phyloP scores from a whole-genome alignment of 2,329 filamentous ascomycete species.

The Lachnellula cervina region DNA sequence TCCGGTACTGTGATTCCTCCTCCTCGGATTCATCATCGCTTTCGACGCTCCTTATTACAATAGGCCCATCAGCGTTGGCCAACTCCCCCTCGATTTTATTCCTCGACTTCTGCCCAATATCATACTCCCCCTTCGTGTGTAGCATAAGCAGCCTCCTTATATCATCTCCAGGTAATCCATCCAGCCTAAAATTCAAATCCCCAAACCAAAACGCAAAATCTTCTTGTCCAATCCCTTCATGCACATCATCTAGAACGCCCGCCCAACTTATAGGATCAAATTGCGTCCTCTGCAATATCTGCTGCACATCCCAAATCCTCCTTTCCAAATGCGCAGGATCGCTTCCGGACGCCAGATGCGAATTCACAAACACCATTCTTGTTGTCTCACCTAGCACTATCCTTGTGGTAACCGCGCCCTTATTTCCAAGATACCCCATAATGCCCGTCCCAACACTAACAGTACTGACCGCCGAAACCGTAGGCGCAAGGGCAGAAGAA shows the following conservation, averaged over 20 bases:
- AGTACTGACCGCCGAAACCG: slow-evolving; percentile 76
- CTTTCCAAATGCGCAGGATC: slow-evolving; percentile 74
- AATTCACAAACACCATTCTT: slow-evolving; percentile 83
- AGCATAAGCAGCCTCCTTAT: slow-evolving; percentile 79
- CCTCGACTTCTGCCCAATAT: slow-evolving; percentile 41
- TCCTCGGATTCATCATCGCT: slow-evolving; percentile 43
- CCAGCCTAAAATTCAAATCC: slow-evolving; percentile 89
- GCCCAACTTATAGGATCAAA: slow-evolving; percentile 69
- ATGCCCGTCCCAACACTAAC: slow-evolving; percentile 82
- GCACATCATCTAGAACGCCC: slow-evolving; percentile 60
- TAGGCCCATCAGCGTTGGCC: slow-evolving; percentile 44
- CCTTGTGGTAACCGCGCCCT: slow-evolving; percentile 79
- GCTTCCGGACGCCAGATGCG: slow-evolving; percentile 81
- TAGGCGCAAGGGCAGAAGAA: slow-evolving; percentile 67
- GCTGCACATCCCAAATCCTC: slow-evolving; percentile 78
- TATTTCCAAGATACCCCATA: slow-evolving; percentile 93
- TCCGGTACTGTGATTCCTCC: slow-evolving; percentile 25
- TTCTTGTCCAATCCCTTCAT: slow-evolving; percentile 74
- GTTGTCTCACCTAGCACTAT: slow-evolving; percentile 88
- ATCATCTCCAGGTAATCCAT: slow-evolving; percentile 83
- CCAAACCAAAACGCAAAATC: slow-evolving; percentile 97
- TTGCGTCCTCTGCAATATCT: slow-evolving; percentile 69
- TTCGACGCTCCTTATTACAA: slow-evolving; percentile 39
- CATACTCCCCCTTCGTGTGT: slow-evolving; percentile 76
- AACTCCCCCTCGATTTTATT: slow-evolving; percentile 32